These are phyloP conservation scores for Suillus subaureus DNA, from an alignment of 768 basidiomycete genomes.

Conservation along the genomic window DNA sequence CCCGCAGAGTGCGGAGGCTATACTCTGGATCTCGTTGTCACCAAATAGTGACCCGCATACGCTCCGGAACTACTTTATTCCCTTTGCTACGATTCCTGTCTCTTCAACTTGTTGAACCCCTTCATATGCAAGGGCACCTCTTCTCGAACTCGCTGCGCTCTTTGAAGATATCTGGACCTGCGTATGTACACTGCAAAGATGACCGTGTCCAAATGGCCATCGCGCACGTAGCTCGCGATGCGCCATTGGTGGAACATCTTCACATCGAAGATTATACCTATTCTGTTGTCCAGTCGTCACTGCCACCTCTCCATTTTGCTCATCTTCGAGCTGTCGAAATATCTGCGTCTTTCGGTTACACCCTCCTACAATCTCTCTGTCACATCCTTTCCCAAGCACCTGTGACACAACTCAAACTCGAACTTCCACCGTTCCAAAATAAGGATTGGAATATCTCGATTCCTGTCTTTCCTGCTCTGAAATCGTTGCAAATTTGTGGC, in stretches of 20 bases:
- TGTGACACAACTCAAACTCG: background rate
- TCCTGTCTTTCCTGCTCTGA: background rate
- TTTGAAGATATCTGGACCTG: slow-evolving; percentile 15
- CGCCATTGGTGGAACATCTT: slow-evolving; percentile 17
- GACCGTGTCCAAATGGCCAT: slow-evolving; percentile 20
- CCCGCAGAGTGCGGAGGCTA: slow-evolving; percentile 17
- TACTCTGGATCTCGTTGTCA: slow-evolving; percentile 9
- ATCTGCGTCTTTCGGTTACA: slow-evolving; percentile 2
- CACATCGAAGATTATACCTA: slow-evolving; percentile 1
- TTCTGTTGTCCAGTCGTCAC: background rate
- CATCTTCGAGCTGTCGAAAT: slow-evolving; percentile 1
- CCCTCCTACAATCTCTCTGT: background rate
- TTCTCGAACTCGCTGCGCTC: slow-evolving; percentile 19
- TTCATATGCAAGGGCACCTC: slow-evolving; percentile 3
- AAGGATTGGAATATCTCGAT: background rate
- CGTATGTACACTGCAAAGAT: slow-evolving; percentile 15
- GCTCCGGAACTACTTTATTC: background rate
- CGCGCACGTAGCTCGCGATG: slow-evolving; percentile 18
- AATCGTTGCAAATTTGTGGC: background rate
- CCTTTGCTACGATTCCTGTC: slow-evolving; percentile 1
- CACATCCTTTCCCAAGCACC: slow-evolving; percentile 5
- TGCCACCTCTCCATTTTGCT: background rate
- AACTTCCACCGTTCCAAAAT: slow-evolving; percentile 1
- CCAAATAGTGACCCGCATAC: slow-evolving; percentile 9
- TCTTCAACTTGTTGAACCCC: background rate